These are phyloP conservation scores for Heimioporus sp. DNA, from an alignment of 768 basidiomycete genomes.

Conservation along the genomic window DNA sequence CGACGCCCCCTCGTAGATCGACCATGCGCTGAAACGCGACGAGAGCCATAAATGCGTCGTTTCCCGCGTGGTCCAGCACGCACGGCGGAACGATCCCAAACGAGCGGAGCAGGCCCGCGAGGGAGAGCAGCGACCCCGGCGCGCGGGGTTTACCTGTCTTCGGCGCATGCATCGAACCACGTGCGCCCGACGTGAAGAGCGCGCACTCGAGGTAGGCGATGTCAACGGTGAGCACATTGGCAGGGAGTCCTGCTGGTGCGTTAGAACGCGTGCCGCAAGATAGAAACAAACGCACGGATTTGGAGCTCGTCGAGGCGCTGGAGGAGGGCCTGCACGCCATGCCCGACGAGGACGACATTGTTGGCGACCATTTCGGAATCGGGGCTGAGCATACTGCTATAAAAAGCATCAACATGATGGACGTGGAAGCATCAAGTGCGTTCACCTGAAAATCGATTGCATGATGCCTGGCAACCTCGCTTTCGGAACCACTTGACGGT, in stretches of 20 bases:
- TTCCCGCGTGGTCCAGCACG: slow-evolving; percentile 70
- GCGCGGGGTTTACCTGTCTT: slow-evolving; percentile 52
- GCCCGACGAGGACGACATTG: slow-evolving; percentile 68
- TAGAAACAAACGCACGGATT: slow-evolving; percentile 59
- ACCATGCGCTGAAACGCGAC: slow-evolving; percentile 68
- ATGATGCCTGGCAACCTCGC: slow-evolving; percentile 68
- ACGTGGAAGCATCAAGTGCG: not conserved
- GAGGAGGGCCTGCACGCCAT: slow-evolving; percentile 54
- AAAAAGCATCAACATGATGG: slow-evolving; percentile 1
- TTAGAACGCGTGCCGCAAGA: too few species aligned
- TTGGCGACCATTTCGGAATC: slow-evolving; percentile 74
- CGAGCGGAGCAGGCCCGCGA: slow-evolving; percentile 61
- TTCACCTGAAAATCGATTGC: slow-evolving; percentile 69
- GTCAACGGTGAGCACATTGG: slow-evolving; percentile 70
- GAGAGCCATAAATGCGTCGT: slow-evolving; percentile 71
- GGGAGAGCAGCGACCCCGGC: slow-evolving; percentile 55
- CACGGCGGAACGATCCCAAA: slow-evolving; percentile 41
- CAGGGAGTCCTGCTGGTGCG: slow-evolving; percentile 55
- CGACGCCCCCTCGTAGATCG: slow-evolving; percentile 40
- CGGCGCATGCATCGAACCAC: slow-evolving; percentile 61
- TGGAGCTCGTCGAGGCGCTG: slow-evolving; percentile 73
- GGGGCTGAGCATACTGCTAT: slow-evolving; percentile 70
- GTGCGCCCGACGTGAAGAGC: slow-evolving; percentile 55
- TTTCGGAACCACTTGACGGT: slow-evolving; percentile 68
- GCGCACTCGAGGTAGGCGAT: slow-evolving; percentile 60